Base-by-base conservation (phyloP, 805 yeast genomes). In the Metschnikowia chrysomelidarum region DNA sequence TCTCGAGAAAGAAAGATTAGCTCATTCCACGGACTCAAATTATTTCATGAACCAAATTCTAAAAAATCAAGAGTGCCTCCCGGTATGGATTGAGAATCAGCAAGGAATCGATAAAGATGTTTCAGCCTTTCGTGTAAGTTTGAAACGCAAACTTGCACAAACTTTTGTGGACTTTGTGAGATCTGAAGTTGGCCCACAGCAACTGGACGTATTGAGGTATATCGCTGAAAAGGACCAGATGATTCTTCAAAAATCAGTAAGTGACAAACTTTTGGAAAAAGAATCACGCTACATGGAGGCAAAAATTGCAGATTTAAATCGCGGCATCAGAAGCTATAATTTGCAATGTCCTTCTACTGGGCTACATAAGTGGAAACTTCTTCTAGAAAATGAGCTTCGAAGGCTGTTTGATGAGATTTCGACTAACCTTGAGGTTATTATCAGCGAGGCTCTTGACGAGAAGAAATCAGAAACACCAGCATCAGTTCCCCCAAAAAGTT, bases 71-170 rank as follows among this genome's bases (percentile, higher is more conserved):
- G 88, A 86, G 31, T 79, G 86, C 1, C 64, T 79, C 8, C 95
- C 96, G 0, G 95, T 95, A 0, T 88, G 96, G 96, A 81, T 88
- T 23, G 95, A 87, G 49, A 80, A 76, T 36, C 93, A 85, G 56
- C 67, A 75, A 13, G 69, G 75, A 2, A 75, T 82, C 4, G 70
- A 73, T 27, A 41, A 49, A 2, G 75, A 73, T 23, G 67, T 83
- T 7, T 53, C 49, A 2, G 50, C 50, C 0, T 77, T 85, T 35
- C 58, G 88, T 34, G 42, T 46, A 0, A 66, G 66, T 22, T 36
- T 80, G 19, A 71, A 64, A 25, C 22, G 12, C 5, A 32, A 39
- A 17, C 7, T 26, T 4, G 11, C 25, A 12, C 24, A 9, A n/a
- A 31, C 27, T 7, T 5, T 38, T 2, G 20, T 38, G 16, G 35